phyloP scores from a whole-genome alignment of 768 basidiomycete genomes.

The Porpolomopsis calyptriformis region DNA sequence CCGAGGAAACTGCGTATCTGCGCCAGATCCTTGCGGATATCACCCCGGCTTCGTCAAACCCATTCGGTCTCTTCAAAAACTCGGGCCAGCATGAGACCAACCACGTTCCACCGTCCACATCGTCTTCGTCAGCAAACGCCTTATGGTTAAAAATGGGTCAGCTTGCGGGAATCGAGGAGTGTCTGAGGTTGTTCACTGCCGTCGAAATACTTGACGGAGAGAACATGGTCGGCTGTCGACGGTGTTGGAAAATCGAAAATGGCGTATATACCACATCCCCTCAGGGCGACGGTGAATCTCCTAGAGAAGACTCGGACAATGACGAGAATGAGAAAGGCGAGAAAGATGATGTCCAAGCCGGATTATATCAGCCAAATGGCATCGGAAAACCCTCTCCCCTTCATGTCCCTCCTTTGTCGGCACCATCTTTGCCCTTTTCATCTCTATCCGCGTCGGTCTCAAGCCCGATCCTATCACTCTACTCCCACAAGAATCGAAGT shows the following conservation, averaged over 20 bases:
- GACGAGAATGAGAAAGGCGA: constrained; percentile 16
- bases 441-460: constrained; percentile 31
- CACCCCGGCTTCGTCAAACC: constrained; percentile 28
- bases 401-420: constrained; percentile 5
- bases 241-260: constrained; percentile 89
- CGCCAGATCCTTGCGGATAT: constrained; percentile 60
- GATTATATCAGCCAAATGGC: not conserved
- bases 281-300: constrained; percentile 20
- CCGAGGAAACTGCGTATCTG: constrained; percentile 56
- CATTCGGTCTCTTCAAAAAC: constrained; percentile 42
- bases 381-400: not conserved
- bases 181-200: constrained; percentile 76
- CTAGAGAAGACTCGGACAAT: constrained; percentile 22
- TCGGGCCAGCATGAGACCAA: constrained; percentile 4
- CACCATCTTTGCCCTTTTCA: constrained; percentile 13
- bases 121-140: constrained; percentile 20
- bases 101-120: constrained; percentile 14
- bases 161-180: constrained; percentile 62
- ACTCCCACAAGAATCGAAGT: constrained; percentile 19
- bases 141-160: constrained; percentile 38
- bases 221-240: constrained; percentile 86
- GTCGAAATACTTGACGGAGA: constrained; percentile 93
- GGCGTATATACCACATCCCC: constrained; percentile 33
- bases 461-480: constrained; percentile 28
- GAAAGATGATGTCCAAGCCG: not conserved